Evolutionary conservation across 352 stramenopile species (phyloP), one percentile per base, ranked within the genome.

Genomic region (Porosira glacialis): DNA sequence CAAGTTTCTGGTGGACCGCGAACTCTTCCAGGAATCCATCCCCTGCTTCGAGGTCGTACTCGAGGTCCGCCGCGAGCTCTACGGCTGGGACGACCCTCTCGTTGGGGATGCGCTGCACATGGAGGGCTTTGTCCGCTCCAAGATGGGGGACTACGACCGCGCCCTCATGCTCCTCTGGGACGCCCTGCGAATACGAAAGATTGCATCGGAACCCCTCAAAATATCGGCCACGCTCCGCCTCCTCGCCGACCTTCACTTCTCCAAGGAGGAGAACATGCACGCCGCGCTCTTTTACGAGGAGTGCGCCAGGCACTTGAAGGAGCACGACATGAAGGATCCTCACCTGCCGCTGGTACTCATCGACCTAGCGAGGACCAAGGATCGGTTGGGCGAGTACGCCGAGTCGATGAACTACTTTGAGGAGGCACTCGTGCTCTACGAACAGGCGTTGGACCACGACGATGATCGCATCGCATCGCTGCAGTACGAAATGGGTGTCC

Each of bases 181-280:
- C 62, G 67, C 67, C 3, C 47, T 77, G 0, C 28, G 67, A 4
- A 77, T 77, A n/a, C 39, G 67, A 49, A 77, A 77, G 52, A 77
- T 66, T 11, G 48, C 59, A n/a, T 67, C 51, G 7, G 67, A 77
- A 36, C 51, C 67, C 8, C 48, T 71, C 10, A 77, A 77, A 27
- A 71, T 77, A 19, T 70, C 67, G 15, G 67, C 67, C n/a, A 77
- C 67, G n/a, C 38, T 77, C n/a, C 56, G 67, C 17, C 26, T 71
- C 15, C 33, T 77, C 10, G 67, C 59, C 15, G 67, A 77, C 28
- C 50, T 77, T 11, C 67, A 77, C 41, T 70, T 77, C 51, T 77
- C 67, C 36, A 77, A 77, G 36, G 59, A 77, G 28, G 67, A 77
- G 33, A 71, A 77, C 44, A 77, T 71, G 59, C 67, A 71, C 50